Evolutionary conservation across 148 eudicot genomes (phyloP), one percentile per base, ranked within the genome.

Genomic region (Arbutus unedo): DNA sequence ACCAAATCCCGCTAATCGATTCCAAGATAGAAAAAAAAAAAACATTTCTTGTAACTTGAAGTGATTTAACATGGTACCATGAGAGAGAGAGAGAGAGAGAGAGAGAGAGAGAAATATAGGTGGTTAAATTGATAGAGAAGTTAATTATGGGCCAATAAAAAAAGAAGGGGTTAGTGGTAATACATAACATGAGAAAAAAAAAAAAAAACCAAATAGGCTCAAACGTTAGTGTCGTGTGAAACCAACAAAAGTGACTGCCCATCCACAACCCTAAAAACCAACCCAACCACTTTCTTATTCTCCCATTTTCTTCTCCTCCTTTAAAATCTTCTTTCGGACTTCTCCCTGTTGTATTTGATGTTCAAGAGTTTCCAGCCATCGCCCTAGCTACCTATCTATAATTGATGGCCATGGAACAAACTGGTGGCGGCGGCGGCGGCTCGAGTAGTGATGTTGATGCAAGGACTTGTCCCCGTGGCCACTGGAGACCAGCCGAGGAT

Each of bases 401-500:
- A n/a, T 73, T 45, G 75, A 38, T 54, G 55, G 73, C 51, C 50
- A 93, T 93, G 95, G 95, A 91, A n/a, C 86, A 86, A 44, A 70
- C 82, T 31, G 2, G 45, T 1, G 84, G 91, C 81, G 55, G 85
- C 1, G 60, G 48, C 4, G 83, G 90, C n/a, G 86, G 85, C 41
- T 88, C 92, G 2, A 84, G 88, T 57, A 88, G 84, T 53, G 92
- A 91, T 75, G 38, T 64, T 10, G 91, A 90, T 85, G 75, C 86
- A 10, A 85, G 84, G 78, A 62, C 91, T 77, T 94, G 97, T 82
- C 93, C 95, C 14, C 87, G 98, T 84, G 99, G 99, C 2, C 99
- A 96, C 86, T 96, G 99, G 99, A 87, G 99, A 57, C 99, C 99
- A 0, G 94, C 98, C 16, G 99, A 96, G 71, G 99, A 96, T 72